phyloP scores from a whole-genome alignment of 371 early-diverging fungal species.

The Mucor piriformis region DNA sequence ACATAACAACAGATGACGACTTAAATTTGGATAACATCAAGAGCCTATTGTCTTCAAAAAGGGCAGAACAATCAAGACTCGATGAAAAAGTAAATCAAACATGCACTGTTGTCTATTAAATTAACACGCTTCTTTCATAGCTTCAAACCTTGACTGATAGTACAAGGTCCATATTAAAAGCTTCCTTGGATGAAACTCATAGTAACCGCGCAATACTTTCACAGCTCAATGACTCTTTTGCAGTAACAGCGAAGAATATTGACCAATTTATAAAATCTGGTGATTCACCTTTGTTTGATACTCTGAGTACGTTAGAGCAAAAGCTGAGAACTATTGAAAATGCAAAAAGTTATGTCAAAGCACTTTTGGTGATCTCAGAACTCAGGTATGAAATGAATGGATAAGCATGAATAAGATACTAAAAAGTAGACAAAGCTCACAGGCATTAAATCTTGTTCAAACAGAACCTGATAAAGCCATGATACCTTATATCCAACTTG shows the following conservation, averaged over 20 bases:
- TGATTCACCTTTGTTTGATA: constrained; percentile 10
- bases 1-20: constrained; percentile 4
- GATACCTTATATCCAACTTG: constrained; percentile 47
- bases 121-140: neutral
- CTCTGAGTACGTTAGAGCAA: constrained; percentile 20
- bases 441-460: constrained; percentile 36
- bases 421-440: constrained; percentile 19
- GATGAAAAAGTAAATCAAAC: constrained; percentile 24
- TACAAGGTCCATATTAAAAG: constrained; percentile 13
- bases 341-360: constrained; percentile 36
- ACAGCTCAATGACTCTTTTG: constrained; percentile 15
- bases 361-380: constrained; percentile 35
- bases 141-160: neutral
- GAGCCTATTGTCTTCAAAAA: constrained; percentile 13
- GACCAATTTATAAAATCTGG: constrained; percentile 2
- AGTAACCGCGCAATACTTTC: constrained; percentile 16
- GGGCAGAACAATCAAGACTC: constrained; percentile 18
- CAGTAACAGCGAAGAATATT: constrained; percentile 15
- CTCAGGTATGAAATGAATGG: constrained; percentile 27
- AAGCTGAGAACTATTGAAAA: constrained; percentile 32
- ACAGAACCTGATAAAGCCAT: constrained; percentile 44
- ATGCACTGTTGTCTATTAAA: neutral
- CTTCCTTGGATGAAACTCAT: constrained; percentile 4
- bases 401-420: neutral
- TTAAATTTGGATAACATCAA: constrained; percentile 11